Conservation (phyloP, 75 land plant species). For the Adiantum capillusveneris region DNA sequence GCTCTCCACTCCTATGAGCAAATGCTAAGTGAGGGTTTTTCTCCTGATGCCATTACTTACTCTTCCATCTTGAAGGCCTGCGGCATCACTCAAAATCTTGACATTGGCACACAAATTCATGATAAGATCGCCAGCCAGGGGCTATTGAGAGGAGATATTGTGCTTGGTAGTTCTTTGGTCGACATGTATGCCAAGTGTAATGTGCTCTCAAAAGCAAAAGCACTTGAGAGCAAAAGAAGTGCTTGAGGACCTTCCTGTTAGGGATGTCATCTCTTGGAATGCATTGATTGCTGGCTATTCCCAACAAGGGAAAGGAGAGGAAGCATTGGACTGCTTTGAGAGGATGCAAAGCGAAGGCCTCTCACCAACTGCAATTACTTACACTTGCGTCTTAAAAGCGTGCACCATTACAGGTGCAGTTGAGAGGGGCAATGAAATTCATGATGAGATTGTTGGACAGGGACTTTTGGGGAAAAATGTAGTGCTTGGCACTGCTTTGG, state of each 20-base stretch:
- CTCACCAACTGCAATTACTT: slow-evolving; percentile 32
- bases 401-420: slow-evolving; percentile 25
- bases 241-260: slow-evolving; percentile 22
- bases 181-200: slow-evolving; percentile 50
- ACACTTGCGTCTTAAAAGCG: slow-evolving; percentile 29
- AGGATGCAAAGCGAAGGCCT: slow-evolving; percentile 21
- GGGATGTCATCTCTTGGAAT: slow-evolving; percentile 33
- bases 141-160: background rate
- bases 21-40: slow-evolving; percentile 21
- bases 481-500: no score
- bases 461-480: no score
- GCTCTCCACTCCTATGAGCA: slow-evolving; percentile 20
- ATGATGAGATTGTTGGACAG: no score
- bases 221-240: slow-evolving; percentile 31
- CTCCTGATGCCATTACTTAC: slow-evolving; percentile 25
- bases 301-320: slow-evolving; percentile 19
- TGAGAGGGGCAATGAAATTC: no score
- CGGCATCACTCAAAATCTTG: slow-evolving; percentile 18
- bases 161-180: slow-evolving; percentile 32
- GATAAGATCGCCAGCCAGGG: slow-evolving; percentile 9
- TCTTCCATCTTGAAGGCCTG: slow-evolving; percentile 17
- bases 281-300: slow-evolving; percentile 40
- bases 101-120: slow-evolving; percentile 20
- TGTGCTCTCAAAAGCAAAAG: slow-evolving; percentile 35
- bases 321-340: slow-evolving; percentile 21